A percentile compares a stretch with the other conserved stretches of the same genome.
These are phyloP conservation scores for Botryotinia narcissicola DNA, from an alignment of 2,329 filamentous ascomycete genomes.

Conservation along the genomic window DNA sequence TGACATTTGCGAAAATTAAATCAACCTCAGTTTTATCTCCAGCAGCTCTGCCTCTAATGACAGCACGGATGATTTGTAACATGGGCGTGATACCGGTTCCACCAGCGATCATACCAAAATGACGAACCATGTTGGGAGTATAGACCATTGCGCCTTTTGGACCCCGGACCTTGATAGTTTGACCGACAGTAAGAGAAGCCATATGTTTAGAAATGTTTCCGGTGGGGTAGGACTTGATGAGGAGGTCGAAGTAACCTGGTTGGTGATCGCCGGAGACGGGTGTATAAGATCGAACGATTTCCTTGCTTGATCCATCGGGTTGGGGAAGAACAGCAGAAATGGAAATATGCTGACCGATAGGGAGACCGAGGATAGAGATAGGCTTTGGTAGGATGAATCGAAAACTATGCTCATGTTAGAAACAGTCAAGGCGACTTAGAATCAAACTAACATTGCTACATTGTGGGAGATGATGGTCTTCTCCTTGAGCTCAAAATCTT, in stretches of 20 bases:
- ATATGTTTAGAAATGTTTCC: conserved; percentile 97
- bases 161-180: conserved; percentile 85
- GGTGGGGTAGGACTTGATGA: conserved; percentile 97
- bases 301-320: conserved; percentile 68
- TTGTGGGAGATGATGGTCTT: conserved; percentile 98
- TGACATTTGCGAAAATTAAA: conserved; percentile 96
- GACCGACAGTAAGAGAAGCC: conserved; percentile 75
- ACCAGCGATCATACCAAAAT: conserved; percentile 97
- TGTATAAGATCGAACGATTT: conserved; percentile 88
- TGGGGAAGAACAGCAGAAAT: conserved; percentile 74
- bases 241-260: conserved; percentile 88
- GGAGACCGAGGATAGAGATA: conserved; percentile 83
- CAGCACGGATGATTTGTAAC: conserved; percentile 92
- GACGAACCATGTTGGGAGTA: conserved; percentile 91
- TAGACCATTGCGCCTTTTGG: conserved; percentile 99
- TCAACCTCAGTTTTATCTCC: conserved; percentile 88
- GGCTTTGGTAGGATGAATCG: conserved; percentile 81
- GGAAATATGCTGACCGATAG: conserved; percentile 98
- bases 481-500: conserved; percentile 88
- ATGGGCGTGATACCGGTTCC: conserved; percentile 98
- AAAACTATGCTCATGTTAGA: conserved; percentile 58
- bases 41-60: conserved; percentile 73
- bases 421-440: neutral
- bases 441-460: conserved; percentile 73
- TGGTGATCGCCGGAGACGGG: conserved; percentile 88